Conservation (phyloP, 164 flowering plant species). For the Stephania japonica region DNA sequence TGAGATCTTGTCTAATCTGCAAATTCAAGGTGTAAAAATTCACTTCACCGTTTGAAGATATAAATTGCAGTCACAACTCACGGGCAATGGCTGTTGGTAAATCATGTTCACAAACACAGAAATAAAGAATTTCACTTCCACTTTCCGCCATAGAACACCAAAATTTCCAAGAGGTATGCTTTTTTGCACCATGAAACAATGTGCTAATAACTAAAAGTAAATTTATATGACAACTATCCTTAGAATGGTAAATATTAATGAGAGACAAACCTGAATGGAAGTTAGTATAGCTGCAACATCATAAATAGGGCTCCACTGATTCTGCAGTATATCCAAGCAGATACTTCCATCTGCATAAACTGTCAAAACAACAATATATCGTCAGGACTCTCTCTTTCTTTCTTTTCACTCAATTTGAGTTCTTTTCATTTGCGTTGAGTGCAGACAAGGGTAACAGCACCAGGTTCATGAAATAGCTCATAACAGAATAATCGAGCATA, state of each 20-base stretch:
- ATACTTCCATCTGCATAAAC: constrained; percentile 41
- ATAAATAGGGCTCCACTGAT: constrained; percentile 39
- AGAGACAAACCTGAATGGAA: constrained; percentile 27
- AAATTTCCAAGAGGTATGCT: not conserved
- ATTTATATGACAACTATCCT: not conserved
- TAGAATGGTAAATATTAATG: not conserved
- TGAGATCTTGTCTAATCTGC: not conserved
- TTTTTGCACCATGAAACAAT: not conserved
- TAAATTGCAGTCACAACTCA: not conserved
- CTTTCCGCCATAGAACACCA: not conserved
- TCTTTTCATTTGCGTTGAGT: not conserved
- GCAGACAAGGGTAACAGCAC: not conserved
- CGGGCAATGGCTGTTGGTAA: not conserved
- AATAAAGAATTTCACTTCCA: not conserved
- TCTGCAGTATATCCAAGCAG: constrained; percentile 35
- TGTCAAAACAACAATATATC: constrained; percentile 13
- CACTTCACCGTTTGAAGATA: not conserved
- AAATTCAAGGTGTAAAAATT: not conserved
- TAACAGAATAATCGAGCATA: not conserved
- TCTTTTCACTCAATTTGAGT: not conserved
- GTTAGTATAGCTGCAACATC: constrained; percentile 35
- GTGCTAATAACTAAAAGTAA: not conserved
- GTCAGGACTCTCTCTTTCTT: not conserved
- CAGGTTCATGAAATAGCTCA: not conserved
- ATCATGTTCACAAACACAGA: not conserved